These are phyloP conservation scores for Lichtheimia ramosa DNA, from an alignment of 371 early-diverging fungal genomes.

Conservation along the genomic window DNA sequence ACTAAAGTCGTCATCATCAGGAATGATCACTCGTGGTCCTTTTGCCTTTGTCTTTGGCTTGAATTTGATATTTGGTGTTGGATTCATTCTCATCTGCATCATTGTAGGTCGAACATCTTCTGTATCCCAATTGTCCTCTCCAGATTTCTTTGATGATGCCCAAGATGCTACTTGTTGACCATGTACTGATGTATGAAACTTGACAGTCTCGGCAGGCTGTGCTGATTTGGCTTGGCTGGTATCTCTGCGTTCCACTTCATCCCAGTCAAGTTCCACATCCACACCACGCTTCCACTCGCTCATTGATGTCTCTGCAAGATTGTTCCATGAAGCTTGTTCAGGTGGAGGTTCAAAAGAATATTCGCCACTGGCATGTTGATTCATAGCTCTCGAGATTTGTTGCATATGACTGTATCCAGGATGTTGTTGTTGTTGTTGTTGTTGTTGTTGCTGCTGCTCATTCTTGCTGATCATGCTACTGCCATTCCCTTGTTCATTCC, in stretches of 20 bases:
- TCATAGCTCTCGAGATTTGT: background rate
- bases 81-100: constrained; percentile 34
- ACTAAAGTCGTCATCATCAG: constrained; percentile 8
- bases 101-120: constrained; percentile 24
- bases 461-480: background rate
- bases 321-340: constrained; percentile 21
- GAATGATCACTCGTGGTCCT: constrained; percentile 25
- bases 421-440: background rate
- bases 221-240: background rate
- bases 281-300: constrained; percentile 18
- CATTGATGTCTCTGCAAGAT: constrained; percentile 15
- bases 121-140: constrained; percentile 23
- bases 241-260: constrained; percentile 2
- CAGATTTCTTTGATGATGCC: background rate
- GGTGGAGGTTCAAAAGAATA: constrained; percentile 15
- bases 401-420: background rate
- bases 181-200: constrained; percentile 10
- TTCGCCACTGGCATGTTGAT: constrained; percentile 12
- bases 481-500: too few relatives aligned
- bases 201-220: background rate
- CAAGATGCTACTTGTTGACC: background rate
- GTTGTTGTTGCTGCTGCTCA: background rate
- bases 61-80: constrained; percentile 19
- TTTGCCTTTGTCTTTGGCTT: constrained; percentile 13
- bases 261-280: constrained; percentile 18